These are phyloP conservation scores for Ophiosphaerella herpotricha DNA, from an alignment of 2,329 filamentous ascomycete genomes.

Conservation along the genomic window DNA sequence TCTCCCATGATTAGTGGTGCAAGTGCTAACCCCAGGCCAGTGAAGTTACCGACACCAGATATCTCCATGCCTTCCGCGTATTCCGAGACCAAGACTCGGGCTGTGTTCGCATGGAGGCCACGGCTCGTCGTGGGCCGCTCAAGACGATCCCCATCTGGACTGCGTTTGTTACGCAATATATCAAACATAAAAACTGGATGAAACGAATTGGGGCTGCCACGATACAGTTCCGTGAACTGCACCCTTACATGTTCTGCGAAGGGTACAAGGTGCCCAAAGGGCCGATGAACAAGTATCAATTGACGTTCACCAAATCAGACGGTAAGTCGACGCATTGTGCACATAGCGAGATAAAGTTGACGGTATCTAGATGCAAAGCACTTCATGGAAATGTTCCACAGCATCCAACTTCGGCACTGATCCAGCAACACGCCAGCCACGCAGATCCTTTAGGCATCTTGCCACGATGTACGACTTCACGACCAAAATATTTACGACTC, in stretches of 20 bases:
- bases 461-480: constrained; percentile 8
- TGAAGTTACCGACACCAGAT: constrained; percentile 57
- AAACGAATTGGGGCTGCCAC: constrained; percentile 48
- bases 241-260: constrained; percentile 58
- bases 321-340: constrained; percentile 22
- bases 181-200: constrained; percentile 56
- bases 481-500: constrained; percentile 24
- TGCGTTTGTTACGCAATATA: constrained; percentile 48
- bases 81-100: constrained; percentile 57
- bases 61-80: constrained; percentile 60
- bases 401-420: constrained; percentile 24
- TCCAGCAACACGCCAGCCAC: no score
- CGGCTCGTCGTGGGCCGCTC: constrained; percentile 57
- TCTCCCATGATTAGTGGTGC: not conserved
- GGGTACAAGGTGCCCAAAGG: constrained; percentile 51
- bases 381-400: constrained; percentile 40
- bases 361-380: constrained; percentile 26
- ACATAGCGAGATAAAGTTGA: not conserved
- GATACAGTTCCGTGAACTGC: constrained; percentile 56
- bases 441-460: no score
- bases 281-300: constrained; percentile 34
- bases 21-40: constrained; percentile 39
- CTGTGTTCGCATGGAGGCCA: constrained; percentile 62
- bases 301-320: constrained; percentile 40
- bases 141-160: constrained; percentile 65